A percentile compares a stretch with the other conserved stretches of the same genome.
Conservation (phyloP, 768 basidiomycete species). For the Pholiota microspora region DNA sequence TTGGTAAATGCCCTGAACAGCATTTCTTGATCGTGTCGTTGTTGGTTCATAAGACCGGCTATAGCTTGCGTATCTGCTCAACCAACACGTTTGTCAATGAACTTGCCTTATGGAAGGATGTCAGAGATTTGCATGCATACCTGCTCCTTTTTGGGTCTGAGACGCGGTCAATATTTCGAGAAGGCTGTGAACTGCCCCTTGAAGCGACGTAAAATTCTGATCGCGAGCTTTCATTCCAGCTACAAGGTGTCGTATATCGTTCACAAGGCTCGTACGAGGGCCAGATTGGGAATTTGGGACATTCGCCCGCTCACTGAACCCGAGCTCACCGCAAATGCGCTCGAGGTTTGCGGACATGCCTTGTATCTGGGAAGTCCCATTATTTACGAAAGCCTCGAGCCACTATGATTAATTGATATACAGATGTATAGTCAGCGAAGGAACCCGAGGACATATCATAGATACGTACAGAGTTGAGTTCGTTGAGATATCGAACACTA, state of each 20-base stretch:
- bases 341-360: slow-evolving; percentile 58
- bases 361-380: slow-evolving; percentile 72
- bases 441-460: not conserved
- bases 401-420: slow-evolving; percentile 43
- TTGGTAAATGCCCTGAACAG: slow-evolving; percentile 64
- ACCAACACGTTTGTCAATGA: too few relatives aligned
- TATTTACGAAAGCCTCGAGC: slow-evolving; percentile 81
- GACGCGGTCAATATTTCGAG: slow-evolving; percentile 26
- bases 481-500: slow-evolving; percentile 74
- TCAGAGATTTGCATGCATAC: slow-evolving; percentile 13
- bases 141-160: slow-evolving; percentile 21
- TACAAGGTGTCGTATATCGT: slow-evolving; percentile 36
- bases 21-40: slow-evolving; percentile 70
- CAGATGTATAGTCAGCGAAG: slow-evolving; percentile 10
- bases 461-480: slow-evolving; percentile 60
- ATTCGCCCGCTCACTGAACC: slow-evolving; percentile 22
- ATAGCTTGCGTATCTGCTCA: slow-evolving; percentile 53
- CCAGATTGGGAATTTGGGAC: slow-evolving; percentile 6
- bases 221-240: slow-evolving; percentile 32
- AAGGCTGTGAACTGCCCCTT: slow-evolving; percentile 38
- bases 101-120: too few relatives aligned
- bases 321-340: slow-evolving; percentile 55
- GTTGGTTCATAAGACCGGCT: slow-evolving; percentile 61
- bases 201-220: slow-evolving; percentile 34
- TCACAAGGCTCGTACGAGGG: slow-evolving; percentile 24